phyloP scores from a whole-genome alignment of 139 green algal genomes.

The Penium margaritaceum region DNA sequence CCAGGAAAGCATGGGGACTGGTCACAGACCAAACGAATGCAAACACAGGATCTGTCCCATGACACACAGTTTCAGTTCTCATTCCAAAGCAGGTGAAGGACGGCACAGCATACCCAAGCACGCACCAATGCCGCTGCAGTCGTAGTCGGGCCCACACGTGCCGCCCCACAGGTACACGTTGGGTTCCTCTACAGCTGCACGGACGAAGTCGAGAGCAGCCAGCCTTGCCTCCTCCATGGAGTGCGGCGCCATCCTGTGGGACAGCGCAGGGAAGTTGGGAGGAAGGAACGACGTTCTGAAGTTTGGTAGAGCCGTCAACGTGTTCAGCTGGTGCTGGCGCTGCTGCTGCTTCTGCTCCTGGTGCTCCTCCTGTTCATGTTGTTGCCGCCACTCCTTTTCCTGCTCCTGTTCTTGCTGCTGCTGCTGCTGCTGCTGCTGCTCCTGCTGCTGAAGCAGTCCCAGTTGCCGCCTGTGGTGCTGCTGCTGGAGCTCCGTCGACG shows the following conservation, averaged over 20 bases:
- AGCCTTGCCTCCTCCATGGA: background rate
- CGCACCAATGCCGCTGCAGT: conserved; percentile 34
- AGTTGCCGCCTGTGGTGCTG: background rate
- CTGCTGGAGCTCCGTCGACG: background rate
- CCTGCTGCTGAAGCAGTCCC: too few relatives aligned
- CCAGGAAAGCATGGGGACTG: too few relatives aligned
- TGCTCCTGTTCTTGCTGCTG: too few relatives aligned
- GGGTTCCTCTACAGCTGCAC: background rate
- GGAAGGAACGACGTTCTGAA: too few relatives aligned
- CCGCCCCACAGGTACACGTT: conserved; percentile 40
- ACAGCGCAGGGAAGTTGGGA: too few relatives aligned
- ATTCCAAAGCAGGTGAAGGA: background rate
- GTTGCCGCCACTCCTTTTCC: conserved; percentile 3
- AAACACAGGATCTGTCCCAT: too few relatives aligned
- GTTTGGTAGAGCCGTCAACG: too few relatives aligned
- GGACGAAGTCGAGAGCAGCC: background rate
- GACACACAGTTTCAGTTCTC: background rate
- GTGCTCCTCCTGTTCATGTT: too few relatives aligned
- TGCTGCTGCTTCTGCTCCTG: too few relatives aligned
- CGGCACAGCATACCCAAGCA: background rate
- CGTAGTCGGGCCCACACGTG: conserved; percentile 28
- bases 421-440: too few relatives aligned
- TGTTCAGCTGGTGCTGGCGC: too few relatives aligned
- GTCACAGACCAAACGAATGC: too few relatives aligned
- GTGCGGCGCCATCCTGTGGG: background rate